Evolutionary conservation across 2,329 filamentous ascomycete genomes (phyloP).

Genomic region (Aquanectria penicillioides): DNA sequence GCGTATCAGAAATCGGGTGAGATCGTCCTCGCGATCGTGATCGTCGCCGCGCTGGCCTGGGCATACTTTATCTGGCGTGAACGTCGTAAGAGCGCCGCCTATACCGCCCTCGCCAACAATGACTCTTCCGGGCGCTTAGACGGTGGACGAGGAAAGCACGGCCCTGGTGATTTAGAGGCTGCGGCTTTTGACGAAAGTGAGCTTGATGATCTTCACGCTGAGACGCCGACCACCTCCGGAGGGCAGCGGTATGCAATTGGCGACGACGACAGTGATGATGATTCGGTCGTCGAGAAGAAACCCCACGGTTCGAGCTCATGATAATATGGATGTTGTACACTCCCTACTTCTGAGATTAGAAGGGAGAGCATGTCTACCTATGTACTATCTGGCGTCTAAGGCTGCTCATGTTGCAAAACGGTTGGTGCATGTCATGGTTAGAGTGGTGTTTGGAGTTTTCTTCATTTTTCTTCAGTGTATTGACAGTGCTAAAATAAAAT

Average conservation of each 20-base stretch:
- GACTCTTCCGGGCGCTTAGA: slow-evolving; percentile 53
- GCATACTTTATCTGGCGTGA: slow-evolving; percentile 76
- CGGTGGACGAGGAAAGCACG: slow-evolving; percentile 58
- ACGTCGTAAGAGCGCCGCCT: slow-evolving; percentile 64
- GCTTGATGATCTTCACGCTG: slow-evolving; percentile 68
- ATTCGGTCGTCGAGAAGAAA: slow-evolving; percentile 41
- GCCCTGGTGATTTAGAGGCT: slow-evolving; percentile 66
- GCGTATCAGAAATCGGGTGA: slow-evolving; percentile 91
- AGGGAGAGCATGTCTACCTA: not conserved
- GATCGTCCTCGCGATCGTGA: slow-evolving; percentile 83
- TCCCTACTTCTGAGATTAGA: not conserved
- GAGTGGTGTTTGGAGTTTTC: slow-evolving; percentile 33
- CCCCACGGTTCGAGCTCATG: slow-evolving; percentile 4
- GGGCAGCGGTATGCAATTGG: slow-evolving; percentile 65
- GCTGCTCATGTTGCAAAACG: slow-evolving; percentile 14
- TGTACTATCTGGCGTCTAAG: slow-evolving; percentile 22
- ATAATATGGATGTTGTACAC: not conserved
- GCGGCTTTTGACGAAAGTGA: slow-evolving; percentile 74
- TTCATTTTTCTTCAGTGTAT: slow-evolving; percentile 3
- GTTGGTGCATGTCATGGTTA: slow-evolving; percentile 21
- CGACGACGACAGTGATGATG: slow-evolving; percentile 57
- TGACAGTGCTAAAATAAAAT: slow-evolving; percentile 24
- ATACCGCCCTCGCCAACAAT: slow-evolving; percentile 59
- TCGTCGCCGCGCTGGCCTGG: slow-evolving; percentile 77
- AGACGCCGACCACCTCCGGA: slow-evolving; percentile 55